Evolutionary conservation across 805 yeast species (phyloP).

Genomic region (Yarrowia porcina): DNA sequence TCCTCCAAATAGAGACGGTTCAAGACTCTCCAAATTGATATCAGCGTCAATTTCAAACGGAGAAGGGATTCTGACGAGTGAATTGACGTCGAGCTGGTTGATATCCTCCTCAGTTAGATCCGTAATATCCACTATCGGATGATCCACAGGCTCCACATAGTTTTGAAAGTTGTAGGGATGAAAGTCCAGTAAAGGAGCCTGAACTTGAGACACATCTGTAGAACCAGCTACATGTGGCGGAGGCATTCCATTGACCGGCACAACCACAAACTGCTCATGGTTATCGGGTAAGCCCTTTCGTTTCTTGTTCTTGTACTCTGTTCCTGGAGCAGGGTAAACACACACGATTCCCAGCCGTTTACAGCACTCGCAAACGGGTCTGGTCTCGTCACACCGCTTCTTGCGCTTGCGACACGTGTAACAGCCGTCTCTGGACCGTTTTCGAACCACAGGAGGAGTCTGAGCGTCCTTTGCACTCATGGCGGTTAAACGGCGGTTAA

Average conservation of each 20-base stretch:
- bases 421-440: slow-evolving; percentile 52
- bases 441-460: background rate
- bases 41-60: slow-evolving; percentile 8
- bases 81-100: slow-evolving; percentile 9
- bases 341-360: slow-evolving; percentile 60
- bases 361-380: slow-evolving; percentile 68
- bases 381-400: slow-evolving; percentile 63
- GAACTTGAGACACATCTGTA: background rate
- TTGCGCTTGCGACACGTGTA: slow-evolving; percentile 73
- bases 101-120: slow-evolving; percentile 12
- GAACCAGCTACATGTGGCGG: background rate
- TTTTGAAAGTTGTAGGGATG: background rate
- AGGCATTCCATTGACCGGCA: no score
- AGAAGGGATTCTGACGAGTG: slow-evolving; percentile 12
- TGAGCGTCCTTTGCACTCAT: background rate
- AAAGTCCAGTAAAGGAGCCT: background rate
- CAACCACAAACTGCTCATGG: background rate
- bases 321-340: slow-evolving; percentile 72
- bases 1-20: background rate
- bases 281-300: slow-evolving; percentile 31
- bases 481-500: background rate
- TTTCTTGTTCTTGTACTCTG: slow-evolving; percentile 47
- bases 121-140: slow-evolving; percentile 6
- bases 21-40: background rate
- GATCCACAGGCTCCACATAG: background rate